A percentile compares a stretch with the other conserved stretches of the same genome.
phyloP scores from a whole-genome alignment of 2,329 filamentous ascomycete genomes.

The Ophiostoma australiae region DNA sequence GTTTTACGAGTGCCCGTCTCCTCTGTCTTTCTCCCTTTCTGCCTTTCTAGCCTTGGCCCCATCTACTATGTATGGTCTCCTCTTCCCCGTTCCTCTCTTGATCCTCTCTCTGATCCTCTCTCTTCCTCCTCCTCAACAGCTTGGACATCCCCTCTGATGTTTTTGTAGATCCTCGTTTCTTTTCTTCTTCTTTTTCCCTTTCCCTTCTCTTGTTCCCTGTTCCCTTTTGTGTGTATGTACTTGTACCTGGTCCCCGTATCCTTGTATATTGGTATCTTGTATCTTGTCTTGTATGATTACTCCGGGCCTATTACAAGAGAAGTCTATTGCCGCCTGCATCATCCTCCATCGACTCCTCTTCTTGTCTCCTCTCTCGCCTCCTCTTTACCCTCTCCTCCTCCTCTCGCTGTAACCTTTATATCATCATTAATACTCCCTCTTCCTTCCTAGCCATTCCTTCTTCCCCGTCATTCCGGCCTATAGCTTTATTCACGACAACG shows the following conservation, averaged over 20 bases:
- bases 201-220: slow-evolving; percentile 1
- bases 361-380: neutral
- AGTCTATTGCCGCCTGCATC: neutral
- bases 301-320: neutral
- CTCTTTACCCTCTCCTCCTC: neutral
- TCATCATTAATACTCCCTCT: slow-evolving; percentile 8
- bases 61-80: neutral
- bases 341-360: neutral
- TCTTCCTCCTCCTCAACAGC: neutral
- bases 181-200: slow-evolving; percentile 8
- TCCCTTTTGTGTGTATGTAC: neutral
- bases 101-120: neutral
- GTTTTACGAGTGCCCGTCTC: neutral
- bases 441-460: slow-evolving; percentile 7
- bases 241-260: neutral
- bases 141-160: neutral
- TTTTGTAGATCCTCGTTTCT: slow-evolving; percentile 11
- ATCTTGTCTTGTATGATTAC: neutral
- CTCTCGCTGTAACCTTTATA: slow-evolving; percentile 1
- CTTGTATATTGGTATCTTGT: neutral
- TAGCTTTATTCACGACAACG: neutral
- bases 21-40: slow-evolving; percentile 5
- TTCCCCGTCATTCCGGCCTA: neutral
- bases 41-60: slow-evolving; percentile 2
- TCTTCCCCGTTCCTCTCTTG: neutral